phyloP scores from a whole-genome alignment of 495 filamentous ascomycete genomes.

The Chaetomium fimeti region DNA sequence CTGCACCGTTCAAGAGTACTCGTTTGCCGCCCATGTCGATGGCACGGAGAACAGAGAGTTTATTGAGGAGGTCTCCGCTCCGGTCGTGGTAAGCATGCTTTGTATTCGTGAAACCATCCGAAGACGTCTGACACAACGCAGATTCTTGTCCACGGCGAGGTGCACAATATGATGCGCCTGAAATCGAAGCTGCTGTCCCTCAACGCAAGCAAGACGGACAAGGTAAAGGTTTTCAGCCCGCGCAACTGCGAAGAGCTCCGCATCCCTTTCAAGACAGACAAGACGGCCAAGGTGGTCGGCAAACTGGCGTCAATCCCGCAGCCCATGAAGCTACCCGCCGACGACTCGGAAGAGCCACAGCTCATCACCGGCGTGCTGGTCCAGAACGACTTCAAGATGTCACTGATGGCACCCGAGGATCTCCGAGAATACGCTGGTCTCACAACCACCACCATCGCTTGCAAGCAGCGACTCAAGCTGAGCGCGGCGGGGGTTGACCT shows the following conservation, averaged over 20 bases:
- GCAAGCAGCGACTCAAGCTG: constrained; percentile 82
- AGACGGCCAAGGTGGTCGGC: constrained; percentile 92
- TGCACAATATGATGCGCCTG: constrained; percentile 95
- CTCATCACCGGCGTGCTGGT: constrained; percentile 88
- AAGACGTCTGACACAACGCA: constrained; percentile 30
- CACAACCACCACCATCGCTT: constrained; percentile 87
- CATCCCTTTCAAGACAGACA: constrained; percentile 94
- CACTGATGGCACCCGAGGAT: constrained; percentile 93
- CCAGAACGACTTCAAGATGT: constrained; percentile 95
- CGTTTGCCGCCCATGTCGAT: constrained; percentile 95
- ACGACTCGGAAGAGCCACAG: constrained; percentile 35
- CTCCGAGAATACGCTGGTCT: constrained; percentile 92
- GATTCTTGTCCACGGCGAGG: constrained; percentile 96
- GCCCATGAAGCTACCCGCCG: constrained; percentile 42
- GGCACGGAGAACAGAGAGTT: constrained; percentile 93
- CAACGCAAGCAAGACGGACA: constrained; percentile 72
- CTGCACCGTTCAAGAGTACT: constrained; percentile 87
- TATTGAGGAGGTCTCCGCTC: constrained; percentile 86
- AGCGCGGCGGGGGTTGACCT: constrained; percentile 85
- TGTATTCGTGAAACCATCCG: neutral
- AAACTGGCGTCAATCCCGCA: constrained; percentile 80
- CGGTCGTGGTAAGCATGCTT: constrained; percentile 73
- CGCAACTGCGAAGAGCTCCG: constrained; percentile 93
- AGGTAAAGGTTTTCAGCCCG: constrained; percentile 88
- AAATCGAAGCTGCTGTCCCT: constrained; percentile 91